These are phyloP conservation scores for Chlamydomonas incerta DNA, from an alignment of 139 green algal genomes.

Conservation along the genomic window DNA sequence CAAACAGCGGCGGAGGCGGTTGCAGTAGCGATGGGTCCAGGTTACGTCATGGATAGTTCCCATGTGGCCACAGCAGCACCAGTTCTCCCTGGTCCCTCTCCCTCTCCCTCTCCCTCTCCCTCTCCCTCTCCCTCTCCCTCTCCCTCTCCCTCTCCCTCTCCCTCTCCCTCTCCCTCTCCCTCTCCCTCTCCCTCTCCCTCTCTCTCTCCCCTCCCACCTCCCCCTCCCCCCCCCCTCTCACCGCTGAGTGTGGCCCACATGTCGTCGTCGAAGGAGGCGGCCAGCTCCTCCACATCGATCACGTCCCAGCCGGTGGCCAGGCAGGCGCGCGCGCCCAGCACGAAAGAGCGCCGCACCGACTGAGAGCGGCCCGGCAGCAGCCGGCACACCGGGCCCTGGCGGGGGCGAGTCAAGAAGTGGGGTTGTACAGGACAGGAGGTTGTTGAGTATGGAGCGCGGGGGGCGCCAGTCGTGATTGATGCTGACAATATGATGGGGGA, in stretches of 20 bases:
- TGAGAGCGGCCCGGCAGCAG: not conserved
- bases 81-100: too few species aligned
- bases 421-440: not conserved
- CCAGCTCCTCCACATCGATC: slow-evolving; percentile 57
- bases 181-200: too few species aligned
- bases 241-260: slow-evolving; percentile 30
- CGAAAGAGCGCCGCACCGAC: slow-evolving; percentile 35
- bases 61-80: too few species aligned
- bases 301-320: slow-evolving; percentile 71
- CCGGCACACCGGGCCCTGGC: slow-evolving; percentile 36
- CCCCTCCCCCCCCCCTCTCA: not conserved
- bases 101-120: not conserved
- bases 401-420: not conserved
- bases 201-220: not conserved
- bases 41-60: too few species aligned
- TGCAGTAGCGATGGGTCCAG: too few species aligned
- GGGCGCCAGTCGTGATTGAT: too few species aligned
- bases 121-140: not conserved
- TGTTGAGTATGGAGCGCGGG: too few species aligned
- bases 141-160: not conserved
- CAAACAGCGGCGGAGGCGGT: too few species aligned
- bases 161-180: too few species aligned
- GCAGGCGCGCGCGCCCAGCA: slow-evolving; percentile 45
- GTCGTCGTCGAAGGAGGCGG: slow-evolving; percentile 4
- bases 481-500: too few species aligned